These are phyloP conservation scores for Dactylellina parvicollis DNA, from an alignment of 2,329 filamentous ascomycete genomes.

Conservation along the genomic window DNA sequence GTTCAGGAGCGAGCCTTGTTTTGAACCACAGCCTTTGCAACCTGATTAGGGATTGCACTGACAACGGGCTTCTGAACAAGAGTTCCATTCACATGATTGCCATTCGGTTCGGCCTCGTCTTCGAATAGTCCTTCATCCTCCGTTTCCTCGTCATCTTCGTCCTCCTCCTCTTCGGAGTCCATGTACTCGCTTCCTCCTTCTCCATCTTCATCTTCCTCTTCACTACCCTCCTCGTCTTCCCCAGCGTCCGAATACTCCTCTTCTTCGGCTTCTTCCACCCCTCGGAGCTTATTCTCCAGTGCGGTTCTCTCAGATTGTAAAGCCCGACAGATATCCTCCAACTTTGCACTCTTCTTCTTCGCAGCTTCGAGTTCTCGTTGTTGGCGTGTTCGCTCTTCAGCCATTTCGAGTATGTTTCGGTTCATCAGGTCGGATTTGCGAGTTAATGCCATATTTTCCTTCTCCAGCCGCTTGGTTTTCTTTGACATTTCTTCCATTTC, in stretches of 20 bases:
- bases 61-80: conserved; percentile 7
- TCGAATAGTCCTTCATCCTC: conserved; percentile 71
- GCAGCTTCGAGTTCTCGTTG: conserved; percentile 80
- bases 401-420: conserved; percentile 96
- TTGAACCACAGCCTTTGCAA: conserved; percentile 26
- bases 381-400: conserved; percentile 83
- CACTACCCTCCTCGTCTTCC: conserved; percentile 69
- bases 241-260: conserved; percentile 65
- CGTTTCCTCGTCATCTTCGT: conserved; percentile 71
- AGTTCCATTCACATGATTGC: conserved; percentile 60
- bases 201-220: conserved; percentile 67
- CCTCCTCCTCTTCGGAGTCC: conserved; percentile 73
- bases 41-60: conserved; percentile 9
- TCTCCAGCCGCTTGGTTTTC: conserved; percentile 95
- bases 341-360: conserved; percentile 85
- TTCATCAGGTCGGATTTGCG: conserved; percentile 94
- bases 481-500: conserved; percentile 99
- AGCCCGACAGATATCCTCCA: conserved; percentile 92
- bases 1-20: conserved; percentile 28
- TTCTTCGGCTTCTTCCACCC: conserved; percentile 69
- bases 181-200: conserved; percentile 61
- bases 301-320: conserved; percentile 96
- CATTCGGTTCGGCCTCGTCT: conserved; percentile 72
- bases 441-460: conserved; percentile 90
- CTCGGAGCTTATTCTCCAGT: conserved; percentile 70